phyloP scores from a whole-genome alignment of 169 alveolate species.

The Plasmodium gonderi region DNA sequence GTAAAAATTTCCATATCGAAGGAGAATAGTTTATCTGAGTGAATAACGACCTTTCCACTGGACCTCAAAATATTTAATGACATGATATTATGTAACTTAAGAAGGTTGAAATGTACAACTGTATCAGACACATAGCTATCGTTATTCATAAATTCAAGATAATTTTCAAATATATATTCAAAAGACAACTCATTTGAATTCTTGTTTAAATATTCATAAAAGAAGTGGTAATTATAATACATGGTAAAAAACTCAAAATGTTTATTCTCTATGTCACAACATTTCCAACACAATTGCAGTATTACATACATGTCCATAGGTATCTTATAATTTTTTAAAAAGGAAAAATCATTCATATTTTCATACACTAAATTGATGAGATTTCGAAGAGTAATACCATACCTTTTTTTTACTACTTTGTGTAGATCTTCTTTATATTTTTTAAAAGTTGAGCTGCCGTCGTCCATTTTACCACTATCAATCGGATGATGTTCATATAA shows the following conservation, averaged over 20 bases:
- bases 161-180: constrained; percentile 41
- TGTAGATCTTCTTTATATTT: constrained; percentile 34
- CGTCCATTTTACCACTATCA: constrained; percentile 1
- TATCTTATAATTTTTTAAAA: constrained; percentile 45
- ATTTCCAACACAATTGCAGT: constrained; percentile 67
- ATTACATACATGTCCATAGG: constrained; percentile 53
- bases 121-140: constrained; percentile 44
- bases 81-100: constrained; percentile 46
- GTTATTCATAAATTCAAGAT: constrained; percentile 23
- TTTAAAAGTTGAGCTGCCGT: background rate
- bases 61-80: constrained; percentile 52
- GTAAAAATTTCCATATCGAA: constrained; percentile 68
- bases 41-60: constrained; percentile 66
- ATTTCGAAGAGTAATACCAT: constrained; percentile 46
- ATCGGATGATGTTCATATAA: constrained; percentile 34
- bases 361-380: constrained; percentile 24
- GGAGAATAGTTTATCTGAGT: constrained; percentile 61
- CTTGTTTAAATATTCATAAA: constrained; percentile 54
- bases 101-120: constrained; percentile 13
- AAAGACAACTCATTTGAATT: constrained; percentile 36
- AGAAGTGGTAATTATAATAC: constrained; percentile 59
- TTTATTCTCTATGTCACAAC: constrained; percentile 56
- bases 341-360: constrained; percentile 32
- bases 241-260: constrained; percentile 58
- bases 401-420: constrained; percentile 30